Percentiles rank a stretch among this genome's conserved stretches.
These are phyloP conservation scores for Dipteronia dyeriana DNA, from an alignment of 345 rosid species.

Conservation along the genomic window DNA sequence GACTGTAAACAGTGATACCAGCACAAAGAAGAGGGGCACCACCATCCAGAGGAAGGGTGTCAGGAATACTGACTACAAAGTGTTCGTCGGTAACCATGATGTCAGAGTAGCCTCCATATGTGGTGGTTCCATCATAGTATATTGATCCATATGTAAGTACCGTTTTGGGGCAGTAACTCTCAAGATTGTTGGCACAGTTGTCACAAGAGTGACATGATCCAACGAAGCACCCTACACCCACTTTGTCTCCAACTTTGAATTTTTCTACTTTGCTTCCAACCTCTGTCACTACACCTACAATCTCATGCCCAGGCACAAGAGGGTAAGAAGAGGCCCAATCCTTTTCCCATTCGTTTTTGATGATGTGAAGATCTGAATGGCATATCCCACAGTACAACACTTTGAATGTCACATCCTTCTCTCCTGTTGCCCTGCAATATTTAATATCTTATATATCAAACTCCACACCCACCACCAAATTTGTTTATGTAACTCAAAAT, in stretches of 20 bases:
- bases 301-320: constrained; percentile 75
- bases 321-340: constrained; percentile 56
- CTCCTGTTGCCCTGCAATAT: constrained; percentile 49
- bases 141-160: constrained; percentile 38
- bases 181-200: constrained; percentile 43
- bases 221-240: constrained; percentile 59
- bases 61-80: constrained; percentile 48
- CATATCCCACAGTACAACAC: constrained; percentile 74
- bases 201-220: constrained; percentile 57
- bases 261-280: constrained; percentile 51
- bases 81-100: constrained; percentile 50
- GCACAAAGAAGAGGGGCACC: constrained; percentile 74
- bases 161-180: constrained; percentile 56
- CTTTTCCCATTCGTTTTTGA: constrained; percentile 37
- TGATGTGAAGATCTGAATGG: constrained; percentile 56
- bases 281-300: constrained; percentile 60
- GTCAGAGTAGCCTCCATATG: constrained; percentile 67
- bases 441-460: too few relatives aligned
- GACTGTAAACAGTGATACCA: constrained; percentile 72
- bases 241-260: constrained; percentile 51
- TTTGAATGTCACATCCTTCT: constrained; percentile 57
- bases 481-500: too few relatives aligned
- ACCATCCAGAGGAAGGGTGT: constrained; percentile 44
- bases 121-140: constrained; percentile 42
- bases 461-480: too few relatives aligned